Evolutionary conservation across 306 rosid genomes (phyloP), one percentile per base, ranked within the genome.

Genomic region (Cicer cuneatum): DNA sequence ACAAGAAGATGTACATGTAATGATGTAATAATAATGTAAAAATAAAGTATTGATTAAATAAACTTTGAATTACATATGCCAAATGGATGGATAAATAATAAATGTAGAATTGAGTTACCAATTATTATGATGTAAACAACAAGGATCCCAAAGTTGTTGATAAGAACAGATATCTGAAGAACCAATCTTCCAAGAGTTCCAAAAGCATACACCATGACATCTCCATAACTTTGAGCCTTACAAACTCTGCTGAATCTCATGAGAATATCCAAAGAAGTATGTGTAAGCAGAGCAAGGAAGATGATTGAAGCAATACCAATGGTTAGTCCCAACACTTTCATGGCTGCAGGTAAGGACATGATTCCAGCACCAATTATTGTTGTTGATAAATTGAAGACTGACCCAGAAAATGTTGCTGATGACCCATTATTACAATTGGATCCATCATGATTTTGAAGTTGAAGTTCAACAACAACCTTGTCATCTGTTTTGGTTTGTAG

Each of bases 351-450:
- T 48, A 89, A 76, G 13, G 92, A 89, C 92, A 89, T 89, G 76
- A 89, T 89, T 11, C 95, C 95, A 41, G 95, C 95, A 1, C 95
- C 95, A 51, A 89, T 89, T 13, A 87, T 84, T 14, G 90, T 80
- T 0, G 95, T 87, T 21, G 95, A 89, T n/a, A 89, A 37, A 71
- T 87, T 89, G 75, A 89, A 84, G 10, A 87, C 92, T 0, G 85
- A 78, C 5, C 92, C 95, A 54, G 64, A 33, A 16, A 84, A 81
- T 15, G 92, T 84, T 54, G 90, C 92, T 12, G 65, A 7, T 59
- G 65, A 29, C 0, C 5, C 14, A 21, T 11, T 12, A 11, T 21
- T 33, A 8, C 38, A 56, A 2, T 59, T 59, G 47, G 74, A 63
- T 11, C 72, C 74, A 16, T 43, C 40, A 10, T 37, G 41, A 6